A percentile compares a stretch with the other conserved stretches of the same genome.
Conservation (phyloP, 1,139 yeast genomes). For the Pichia sp. region DNA sequence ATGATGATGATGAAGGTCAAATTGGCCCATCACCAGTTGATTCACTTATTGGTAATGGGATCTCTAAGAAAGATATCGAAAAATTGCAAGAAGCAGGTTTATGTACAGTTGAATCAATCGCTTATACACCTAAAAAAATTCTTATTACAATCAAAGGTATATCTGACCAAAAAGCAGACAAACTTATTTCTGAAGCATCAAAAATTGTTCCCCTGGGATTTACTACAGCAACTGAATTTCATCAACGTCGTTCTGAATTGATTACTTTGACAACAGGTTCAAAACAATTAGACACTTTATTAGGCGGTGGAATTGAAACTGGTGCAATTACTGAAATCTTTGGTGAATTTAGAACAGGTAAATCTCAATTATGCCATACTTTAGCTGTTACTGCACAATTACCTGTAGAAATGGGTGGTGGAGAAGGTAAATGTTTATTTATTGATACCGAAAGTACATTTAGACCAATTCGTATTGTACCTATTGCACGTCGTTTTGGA, state of each 20-base stretch:
- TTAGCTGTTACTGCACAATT: conserved; percentile 94
- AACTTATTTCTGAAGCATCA: conserved; percentile 73
- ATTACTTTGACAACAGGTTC: conserved; percentile 95
- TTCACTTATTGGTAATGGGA: conserved; percentile 71
- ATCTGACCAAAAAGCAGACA: conserved; percentile 93
- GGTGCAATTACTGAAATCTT: conserved; percentile 95
- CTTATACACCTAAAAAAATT: conserved; percentile 77
- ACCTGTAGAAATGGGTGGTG: conserved; percentile 98
- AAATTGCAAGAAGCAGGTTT: conserved; percentile 79
- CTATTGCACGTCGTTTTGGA: conserved; percentile 89
- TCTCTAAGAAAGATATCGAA: conserved; percentile 69
- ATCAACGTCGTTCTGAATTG: conserved; percentile 80
- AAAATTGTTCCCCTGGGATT: conserved; percentile 92
- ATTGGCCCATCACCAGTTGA: conserved; percentile 42
- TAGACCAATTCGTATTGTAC: conserved; percentile 81
- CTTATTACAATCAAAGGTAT: conserved; percentile 81
- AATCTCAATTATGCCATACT: conserved; percentile 94
- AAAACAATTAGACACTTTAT: conserved; percentile 81
- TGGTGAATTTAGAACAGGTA: conserved; percentile 98
- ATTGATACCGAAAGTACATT: conserved; percentile 98
- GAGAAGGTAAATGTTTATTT: conserved; percentile 94
- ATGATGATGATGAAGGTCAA: conserved; percentile 31
- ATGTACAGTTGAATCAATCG: conserved; percentile 87
- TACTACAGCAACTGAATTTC: conserved; percentile 95
- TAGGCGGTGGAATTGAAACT: conserved; percentile 97